These are phyloP conservation scores for Pezicula radicicola DNA, from an alignment of 2,329 filamentous ascomycete genomes.

Conservation along the genomic window DNA sequence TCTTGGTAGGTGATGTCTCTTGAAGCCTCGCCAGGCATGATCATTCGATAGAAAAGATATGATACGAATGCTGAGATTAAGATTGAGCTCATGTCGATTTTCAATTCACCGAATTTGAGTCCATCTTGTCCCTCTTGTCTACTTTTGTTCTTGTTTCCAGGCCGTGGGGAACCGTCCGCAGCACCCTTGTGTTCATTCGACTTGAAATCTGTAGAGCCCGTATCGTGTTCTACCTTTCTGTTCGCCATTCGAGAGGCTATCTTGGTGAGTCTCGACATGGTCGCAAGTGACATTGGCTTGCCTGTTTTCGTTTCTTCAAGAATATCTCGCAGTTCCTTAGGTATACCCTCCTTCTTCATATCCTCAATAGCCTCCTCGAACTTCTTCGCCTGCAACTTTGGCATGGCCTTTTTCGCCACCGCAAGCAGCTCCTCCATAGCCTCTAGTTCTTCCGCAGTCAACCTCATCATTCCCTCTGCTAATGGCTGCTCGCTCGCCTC, in stretches of 20 bases:
- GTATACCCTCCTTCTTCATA: constrained; percentile 67
- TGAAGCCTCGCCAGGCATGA: constrained; percentile 63
- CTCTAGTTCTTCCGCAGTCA: constrained; percentile 54
- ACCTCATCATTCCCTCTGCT: constrained; percentile 27
- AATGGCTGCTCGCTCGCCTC: constrained; percentile 26
- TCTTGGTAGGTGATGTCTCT: constrained; percentile 98
- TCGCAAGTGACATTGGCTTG: constrained; percentile 21
- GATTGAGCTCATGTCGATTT: constrained; percentile 25
- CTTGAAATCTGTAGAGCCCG: constrained; percentile 22
- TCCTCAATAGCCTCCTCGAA: constrained; percentile 58
- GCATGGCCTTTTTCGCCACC: constrained; percentile 55
- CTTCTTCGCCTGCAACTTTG: constrained; percentile 56
- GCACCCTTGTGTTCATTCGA: constrained; percentile 16
- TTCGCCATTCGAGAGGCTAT: constrained; percentile 28
- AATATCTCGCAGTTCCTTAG: constrained; percentile 47
- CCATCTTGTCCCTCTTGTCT: constrained; percentile 23
- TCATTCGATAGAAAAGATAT: constrained; percentile 59
- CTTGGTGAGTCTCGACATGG: constrained; percentile 29
- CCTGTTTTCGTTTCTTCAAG: constrained; percentile 22
- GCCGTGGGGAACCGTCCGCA: constrained; percentile 14
- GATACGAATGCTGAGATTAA: constrained; percentile 54
- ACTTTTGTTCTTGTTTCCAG: constrained; percentile 32
- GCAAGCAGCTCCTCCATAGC: constrained; percentile 54
- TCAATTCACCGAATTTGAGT: constrained; percentile 21
- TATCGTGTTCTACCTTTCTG: constrained; percentile 23